These are phyloP conservation scores for Meyerozyma elateridarum DNA, from an alignment of 1,139 yeast genomes.

Conservation along the genomic window DNA sequence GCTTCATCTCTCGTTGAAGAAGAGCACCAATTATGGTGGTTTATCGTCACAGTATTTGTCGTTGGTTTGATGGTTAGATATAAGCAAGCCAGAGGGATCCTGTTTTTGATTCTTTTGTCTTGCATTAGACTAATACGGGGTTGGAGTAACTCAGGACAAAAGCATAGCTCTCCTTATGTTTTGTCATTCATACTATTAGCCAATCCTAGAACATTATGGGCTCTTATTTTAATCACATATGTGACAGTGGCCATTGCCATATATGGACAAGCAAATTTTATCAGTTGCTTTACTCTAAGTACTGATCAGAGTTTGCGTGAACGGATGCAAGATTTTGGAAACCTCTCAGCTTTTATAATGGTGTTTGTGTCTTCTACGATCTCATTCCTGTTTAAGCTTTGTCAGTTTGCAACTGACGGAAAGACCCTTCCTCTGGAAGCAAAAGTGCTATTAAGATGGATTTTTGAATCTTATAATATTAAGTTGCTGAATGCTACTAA, in stretches of 20 bases:
- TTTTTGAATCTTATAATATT: conserved; percentile 22
- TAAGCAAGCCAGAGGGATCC: not conserved
- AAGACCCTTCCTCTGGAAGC: conserved; percentile 41
- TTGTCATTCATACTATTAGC: conserved; percentile 43
- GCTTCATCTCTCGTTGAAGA: conserved; percentile 95
- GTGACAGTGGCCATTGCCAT: conserved; percentile 18
- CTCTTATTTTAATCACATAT: conserved; percentile 40
- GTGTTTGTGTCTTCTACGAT: conserved; percentile 36
- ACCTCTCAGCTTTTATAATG: conserved; percentile 31
- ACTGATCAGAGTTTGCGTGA: conserved; percentile 5
- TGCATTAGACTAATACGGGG: conserved; percentile 64
- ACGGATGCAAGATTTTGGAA: conserved; percentile 19
- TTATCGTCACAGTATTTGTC: conserved; percentile 42
- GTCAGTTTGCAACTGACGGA: conserved; percentile 53
- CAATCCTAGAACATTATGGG: conserved; percentile 43
- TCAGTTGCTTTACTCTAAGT: conserved; percentile 11
- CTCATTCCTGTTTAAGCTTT: conserved; percentile 53
- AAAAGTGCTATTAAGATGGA: conserved; percentile 25
- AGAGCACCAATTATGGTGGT: conserved; percentile 97
- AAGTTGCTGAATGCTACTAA: conserved; percentile 16
- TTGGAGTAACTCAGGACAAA: conserved; percentile 93
- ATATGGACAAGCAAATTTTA: conserved; percentile 27
- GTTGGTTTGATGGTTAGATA: conserved; percentile 13
- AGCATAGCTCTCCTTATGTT: conserved; percentile 45
- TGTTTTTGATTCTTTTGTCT: conserved; percentile 24